phyloP scores from a whole-genome alignment of 495 filamentous ascomycete genomes.

The Astrothelium macrocarpum region DNA sequence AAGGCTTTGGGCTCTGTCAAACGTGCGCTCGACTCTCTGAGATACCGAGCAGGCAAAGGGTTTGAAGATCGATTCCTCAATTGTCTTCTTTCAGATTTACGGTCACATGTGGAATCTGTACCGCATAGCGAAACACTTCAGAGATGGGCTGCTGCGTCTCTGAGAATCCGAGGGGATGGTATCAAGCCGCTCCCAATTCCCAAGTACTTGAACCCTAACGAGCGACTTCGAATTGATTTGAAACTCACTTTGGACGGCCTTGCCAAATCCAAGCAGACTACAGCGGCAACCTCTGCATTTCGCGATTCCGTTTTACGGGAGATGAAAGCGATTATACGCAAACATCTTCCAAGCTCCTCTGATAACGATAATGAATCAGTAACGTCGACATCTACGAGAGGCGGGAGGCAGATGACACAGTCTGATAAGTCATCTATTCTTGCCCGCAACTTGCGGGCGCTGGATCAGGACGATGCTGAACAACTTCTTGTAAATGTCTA shows the following conservation, averaged over 20 bases:
- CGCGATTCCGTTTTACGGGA: conserved; percentile 80
- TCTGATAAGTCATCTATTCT: conserved; percentile 84
- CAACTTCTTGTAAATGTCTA: conserved; percentile 75
- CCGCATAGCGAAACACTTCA: conserved; percentile 63
- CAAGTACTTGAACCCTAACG: conserved; percentile 61
- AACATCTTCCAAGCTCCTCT: conserved; percentile 77
- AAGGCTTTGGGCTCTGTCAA: conserved; percentile 73
- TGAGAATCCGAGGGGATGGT: conserved; percentile 55
- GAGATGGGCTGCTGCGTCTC: conserved; percentile 59
- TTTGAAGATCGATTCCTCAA: conserved; percentile 77
- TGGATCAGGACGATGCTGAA: conserved; percentile 80
- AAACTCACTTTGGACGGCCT: conserved; percentile 63
- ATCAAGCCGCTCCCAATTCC: conserved; percentile 56
- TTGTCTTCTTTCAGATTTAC: conserved; percentile 67
- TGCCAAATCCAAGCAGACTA: conserved; percentile 65
- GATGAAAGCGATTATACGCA: conserved; percentile 75
- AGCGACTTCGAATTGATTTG: conserved; percentile 57
- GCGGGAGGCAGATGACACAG: conserved; percentile 58
- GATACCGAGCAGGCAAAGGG: conserved; percentile 70
- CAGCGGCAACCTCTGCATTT: conserved; percentile 72
- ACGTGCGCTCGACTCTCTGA: conserved; percentile 62
- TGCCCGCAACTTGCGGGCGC: conserved; percentile 79
- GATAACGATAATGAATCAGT: conserved; percentile 90
- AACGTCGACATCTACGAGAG: conserved; percentile 75
- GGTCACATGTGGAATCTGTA: conserved; percentile 70